Conservation (phyloP, 768 basidiomycete genomes). For the Phaeotremella fagi region DNA sequence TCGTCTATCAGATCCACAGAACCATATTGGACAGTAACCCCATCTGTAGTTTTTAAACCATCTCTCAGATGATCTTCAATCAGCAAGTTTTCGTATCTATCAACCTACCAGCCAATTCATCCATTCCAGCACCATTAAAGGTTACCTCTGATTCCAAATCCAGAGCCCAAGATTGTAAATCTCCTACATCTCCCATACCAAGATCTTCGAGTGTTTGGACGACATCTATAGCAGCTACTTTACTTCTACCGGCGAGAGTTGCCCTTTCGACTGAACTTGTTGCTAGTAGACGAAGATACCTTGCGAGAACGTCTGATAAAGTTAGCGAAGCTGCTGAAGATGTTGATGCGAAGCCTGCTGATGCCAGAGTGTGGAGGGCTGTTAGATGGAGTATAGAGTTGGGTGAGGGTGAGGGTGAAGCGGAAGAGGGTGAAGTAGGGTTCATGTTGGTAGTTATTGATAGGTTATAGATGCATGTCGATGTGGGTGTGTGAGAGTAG, state of each 20-base stretch:
- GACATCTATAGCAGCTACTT: slow-evolving; percentile 33
- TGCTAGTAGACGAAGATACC: slow-evolving; percentile 30
- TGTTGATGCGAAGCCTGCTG: slow-evolving; percentile 38
- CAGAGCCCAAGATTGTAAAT: slow-evolving; percentile 20
- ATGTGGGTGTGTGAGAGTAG: too few relatives aligned
- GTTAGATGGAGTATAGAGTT: slow-evolving; percentile 37
- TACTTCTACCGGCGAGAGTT: slow-evolving; percentile 25
- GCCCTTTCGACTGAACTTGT: slow-evolving; percentile 27
- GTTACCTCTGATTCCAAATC: slow-evolving; percentile 9
- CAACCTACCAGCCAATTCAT: slow-evolving; percentile 15
- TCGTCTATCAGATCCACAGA: slow-evolving; percentile 1
- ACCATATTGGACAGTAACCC: neutral
- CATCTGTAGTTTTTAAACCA: neutral
- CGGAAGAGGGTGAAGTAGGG: too few relatives aligned
- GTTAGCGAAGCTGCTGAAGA: slow-evolving; percentile 32
- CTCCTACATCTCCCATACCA: slow-evolving; percentile 19
- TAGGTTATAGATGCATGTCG: too few relatives aligned
- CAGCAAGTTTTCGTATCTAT: neutral
- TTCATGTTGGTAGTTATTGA: too few relatives aligned
- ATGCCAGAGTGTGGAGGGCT: slow-evolving; percentile 29
- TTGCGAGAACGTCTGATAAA: slow-evolving; percentile 21
- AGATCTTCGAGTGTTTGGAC: slow-evolving; percentile 27
- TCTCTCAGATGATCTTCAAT: neutral
- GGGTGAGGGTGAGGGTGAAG: too few relatives aligned
- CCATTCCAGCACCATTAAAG: slow-evolving; percentile 13